Conservation (phyloP, 352 stramenopile species). For the Phytophthora tentaculata region DNA sequence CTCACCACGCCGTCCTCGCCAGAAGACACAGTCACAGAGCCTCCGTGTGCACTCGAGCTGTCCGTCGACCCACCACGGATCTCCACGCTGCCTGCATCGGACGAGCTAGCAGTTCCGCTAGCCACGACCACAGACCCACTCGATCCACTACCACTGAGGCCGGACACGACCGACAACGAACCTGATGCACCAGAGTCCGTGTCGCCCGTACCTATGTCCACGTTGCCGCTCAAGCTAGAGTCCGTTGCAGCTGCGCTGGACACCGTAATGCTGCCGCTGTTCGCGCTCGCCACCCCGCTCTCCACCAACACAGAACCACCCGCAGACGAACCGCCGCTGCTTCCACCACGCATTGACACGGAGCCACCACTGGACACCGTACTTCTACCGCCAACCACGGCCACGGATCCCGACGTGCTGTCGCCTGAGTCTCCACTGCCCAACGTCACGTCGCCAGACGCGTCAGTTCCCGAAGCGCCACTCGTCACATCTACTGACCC, state of each 20-base stretch:
- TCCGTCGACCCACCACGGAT: too few relatives aligned
- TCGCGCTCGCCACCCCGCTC: constrained; percentile 12
- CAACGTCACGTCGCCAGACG: constrained; percentile 6
- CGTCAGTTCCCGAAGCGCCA: background rate
- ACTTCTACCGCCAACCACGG: constrained; percentile 7
- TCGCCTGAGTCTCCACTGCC: constrained; percentile 1
- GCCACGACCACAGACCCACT: too few relatives aligned
- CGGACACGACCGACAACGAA: too few relatives aligned
- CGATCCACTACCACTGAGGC: too few relatives aligned
- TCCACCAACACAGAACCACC: constrained; percentile 14
- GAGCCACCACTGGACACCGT: background rate
- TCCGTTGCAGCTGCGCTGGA: constrained; percentile 1
- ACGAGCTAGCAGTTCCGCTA: too few relatives aligned
- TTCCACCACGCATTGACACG: constrained; percentile 6
- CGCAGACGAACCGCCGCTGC: background rate
- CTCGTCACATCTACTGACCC: constrained; percentile 6
- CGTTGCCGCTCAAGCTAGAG: constrained; percentile 1
- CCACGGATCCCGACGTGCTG: constrained; percentile 6
- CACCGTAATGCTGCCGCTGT: constrained; percentile 5
- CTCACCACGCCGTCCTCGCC: too few relatives aligned
- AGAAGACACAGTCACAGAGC: too few relatives aligned
- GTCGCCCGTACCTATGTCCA: too few relatives aligned
- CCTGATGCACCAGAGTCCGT: too few relatives aligned
- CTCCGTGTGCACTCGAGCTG: too few relatives aligned
- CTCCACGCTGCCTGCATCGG: too few relatives aligned